Base-by-base conservation (phyloP, 1,284 basidiomycete species). In the Ceratobasidium sp. region DNA sequence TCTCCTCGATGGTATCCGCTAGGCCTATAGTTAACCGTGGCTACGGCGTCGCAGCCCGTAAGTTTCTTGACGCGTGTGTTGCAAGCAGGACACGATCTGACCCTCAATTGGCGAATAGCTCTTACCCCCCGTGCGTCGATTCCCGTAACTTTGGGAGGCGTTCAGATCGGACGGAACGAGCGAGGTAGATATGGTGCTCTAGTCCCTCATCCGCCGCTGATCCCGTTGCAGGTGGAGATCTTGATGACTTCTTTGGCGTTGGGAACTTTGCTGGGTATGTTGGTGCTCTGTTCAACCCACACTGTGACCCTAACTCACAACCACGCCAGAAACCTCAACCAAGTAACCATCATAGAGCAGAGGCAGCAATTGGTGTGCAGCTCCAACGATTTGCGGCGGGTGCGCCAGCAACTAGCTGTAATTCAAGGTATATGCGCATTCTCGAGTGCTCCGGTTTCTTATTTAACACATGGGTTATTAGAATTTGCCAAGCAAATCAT, bases 181-280 rank as follows among this genome's bases (percentile, higher is more conserved):
- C 52, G 34, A 32, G 52, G 52, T 54, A 31, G 22, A 20, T 29
- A 31, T 32, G 29, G 8, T 13, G 4, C 29, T 13, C 8, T 52
- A 6, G 22, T 54, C 52, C 29, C 15, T 3, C 29, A 25, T 17
- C 17, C 29, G 13, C 15, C 3, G n/a, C 27, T 32, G n/a, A 54
- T 2, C 8, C 10, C 15, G 15, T 32, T 20, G 4, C 52, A 54
- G 52, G 52, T 54, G 52, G 52, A 29, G 34, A 31, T 17, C 31
- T 75, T 56, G 74, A 75, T 49, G 62, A 75, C 57, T 75, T 75
- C 68, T 74, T 70, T 47, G 74, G 74, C 17, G 42, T 64, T 10
- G 69, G 69, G 50, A 74, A 75, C 70, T 75, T 74, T 69, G 71
- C 25, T 29, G 52, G 52, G 52, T 54, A 32, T 15, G 52, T 32